Evolutionary conservation across 805 yeast species (phyloP), one percentile per base, ranked within the genome.

Genomic region (Starmerella potacharoeniae): DNA sequence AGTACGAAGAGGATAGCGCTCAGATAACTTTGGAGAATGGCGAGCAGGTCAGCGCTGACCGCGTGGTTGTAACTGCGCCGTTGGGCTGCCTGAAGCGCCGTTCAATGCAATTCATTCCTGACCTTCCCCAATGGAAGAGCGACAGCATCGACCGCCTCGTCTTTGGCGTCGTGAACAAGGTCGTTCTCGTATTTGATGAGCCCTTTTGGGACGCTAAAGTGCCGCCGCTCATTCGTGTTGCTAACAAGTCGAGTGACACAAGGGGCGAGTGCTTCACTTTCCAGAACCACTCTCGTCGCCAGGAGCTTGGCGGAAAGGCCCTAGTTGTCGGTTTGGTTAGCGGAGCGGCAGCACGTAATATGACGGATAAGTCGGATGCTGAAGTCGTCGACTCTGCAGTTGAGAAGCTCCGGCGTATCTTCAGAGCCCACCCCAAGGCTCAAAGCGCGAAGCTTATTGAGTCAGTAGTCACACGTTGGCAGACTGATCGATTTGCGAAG

Each of bases 401-500:
- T 3, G 62, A 55, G 17, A 62, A 64, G 17, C 62, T 73, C 31
- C 60, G 63, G 14, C 56, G 60, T 13, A 60, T 70, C 8, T 68
- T 65, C 61, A 62, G 65, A 1, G 55, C 53, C n/a, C 54, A 59
- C 6, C 60, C 60, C 13, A 31, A 51, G 13, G 55, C 59, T 22
- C 45, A 55, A 28, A 33, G 57, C 28, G 65, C 61, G 8, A 58
- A 59, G 39, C 66, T 73, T 13, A 65, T 65, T 1, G 76, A 72
- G 58, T 60, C 68, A 0, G 68, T 82, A 0, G 75, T 77, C 1
- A 78, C 91, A 0, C 71, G 80, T 31, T 91, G 97, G 97, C 83
- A 95, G 1, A 65, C 67, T 2, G 95, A 90, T 61, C 87, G 88
- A 0, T 86, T 75, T 64, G 76, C 86, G 2, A 70, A 85, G 54